Conservation (phyloP, 331 rosid species). For the Ulmus americana region DNA sequence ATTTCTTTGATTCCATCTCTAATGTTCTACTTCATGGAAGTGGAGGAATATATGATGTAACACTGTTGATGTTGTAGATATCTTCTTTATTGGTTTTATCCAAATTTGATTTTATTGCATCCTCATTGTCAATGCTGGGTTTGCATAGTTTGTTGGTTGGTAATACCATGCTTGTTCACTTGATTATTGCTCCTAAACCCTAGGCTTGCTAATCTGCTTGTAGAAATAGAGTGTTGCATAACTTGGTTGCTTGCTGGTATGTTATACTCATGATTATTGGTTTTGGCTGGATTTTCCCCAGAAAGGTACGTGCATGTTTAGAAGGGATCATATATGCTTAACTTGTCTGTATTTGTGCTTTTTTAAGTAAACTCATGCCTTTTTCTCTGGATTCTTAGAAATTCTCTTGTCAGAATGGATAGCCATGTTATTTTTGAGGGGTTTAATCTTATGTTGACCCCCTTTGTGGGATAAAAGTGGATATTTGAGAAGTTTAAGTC, state of each 20-base stretch:
- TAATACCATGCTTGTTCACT: background rate
- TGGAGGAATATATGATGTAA: conserved; percentile 2
- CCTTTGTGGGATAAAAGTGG: too few species aligned
- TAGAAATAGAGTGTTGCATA: background rate
- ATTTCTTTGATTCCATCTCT: background rate
- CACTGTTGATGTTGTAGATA: background rate
- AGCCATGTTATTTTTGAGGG: too few species aligned
- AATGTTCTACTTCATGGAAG: background rate
- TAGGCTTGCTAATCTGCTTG: background rate
- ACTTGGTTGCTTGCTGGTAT: background rate
- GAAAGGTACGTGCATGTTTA: background rate
- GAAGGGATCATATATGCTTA: too few species aligned
- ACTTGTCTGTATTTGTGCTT: too few species aligned
- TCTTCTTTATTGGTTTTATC: background rate
- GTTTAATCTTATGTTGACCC: too few species aligned
- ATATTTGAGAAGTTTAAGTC: too few species aligned
- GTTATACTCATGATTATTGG: background rate
- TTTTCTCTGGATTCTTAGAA: too few species aligned
- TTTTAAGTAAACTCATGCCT: too few species aligned
- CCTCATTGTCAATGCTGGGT: background rate
- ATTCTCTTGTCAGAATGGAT: too few species aligned
- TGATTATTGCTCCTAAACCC: background rate
- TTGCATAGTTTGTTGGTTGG: background rate
- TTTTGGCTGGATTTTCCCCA: background rate
- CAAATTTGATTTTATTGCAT: background rate